Percentiles rank a stretch among this genome's conserved stretches.
Conservation (phyloP, 495 filamentous ascomycete genomes). For the Hyphodiscus hymeniophilus region DNA sequence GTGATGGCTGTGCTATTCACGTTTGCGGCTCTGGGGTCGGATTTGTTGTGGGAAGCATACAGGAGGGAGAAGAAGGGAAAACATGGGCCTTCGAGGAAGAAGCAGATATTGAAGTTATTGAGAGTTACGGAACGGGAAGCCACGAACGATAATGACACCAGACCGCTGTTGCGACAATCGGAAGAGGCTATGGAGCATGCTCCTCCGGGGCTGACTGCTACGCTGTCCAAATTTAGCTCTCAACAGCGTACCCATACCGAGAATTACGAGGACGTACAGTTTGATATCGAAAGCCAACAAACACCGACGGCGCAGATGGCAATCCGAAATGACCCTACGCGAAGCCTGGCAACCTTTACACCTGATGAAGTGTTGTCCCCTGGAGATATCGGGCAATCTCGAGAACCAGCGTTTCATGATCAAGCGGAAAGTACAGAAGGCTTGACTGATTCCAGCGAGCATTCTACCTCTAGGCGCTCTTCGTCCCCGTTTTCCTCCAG, state of each 20-base stretch:
- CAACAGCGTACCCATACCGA: not conserved
- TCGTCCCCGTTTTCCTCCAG: slow-evolving; percentile 17
- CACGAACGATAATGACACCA: not conserved
- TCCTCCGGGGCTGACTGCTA: not conserved
- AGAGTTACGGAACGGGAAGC: not conserved
- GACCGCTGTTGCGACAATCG: slow-evolving; percentile 2
- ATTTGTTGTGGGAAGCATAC: slow-evolving; percentile 20
- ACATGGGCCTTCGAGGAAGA: not conserved
- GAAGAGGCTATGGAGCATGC: slow-evolving; percentile 3
- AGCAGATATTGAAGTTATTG: not conserved
- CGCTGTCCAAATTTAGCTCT: not conserved
- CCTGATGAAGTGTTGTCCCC: not conserved
- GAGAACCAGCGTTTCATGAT: not conserved
- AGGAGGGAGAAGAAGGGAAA: slow-evolving; percentile 5
- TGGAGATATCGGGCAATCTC: not conserved
- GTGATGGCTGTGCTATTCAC: slow-evolving; percentile 22
- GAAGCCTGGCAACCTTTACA: no score
- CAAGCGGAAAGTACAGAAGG: not conserved
- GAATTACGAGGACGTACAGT: not conserved
- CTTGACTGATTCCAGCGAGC: slow-evolving; percentile 8
- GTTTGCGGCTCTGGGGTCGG: slow-evolving; percentile 20
- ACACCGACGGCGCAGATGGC: no score
- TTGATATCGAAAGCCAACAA: no score
- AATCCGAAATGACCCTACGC: no score
- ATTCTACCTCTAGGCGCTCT: slow-evolving; percentile 15